phyloP scores from a whole-genome alignment of 495 filamentous ascomycete genomes.

The Extremus antarcticus region DNA sequence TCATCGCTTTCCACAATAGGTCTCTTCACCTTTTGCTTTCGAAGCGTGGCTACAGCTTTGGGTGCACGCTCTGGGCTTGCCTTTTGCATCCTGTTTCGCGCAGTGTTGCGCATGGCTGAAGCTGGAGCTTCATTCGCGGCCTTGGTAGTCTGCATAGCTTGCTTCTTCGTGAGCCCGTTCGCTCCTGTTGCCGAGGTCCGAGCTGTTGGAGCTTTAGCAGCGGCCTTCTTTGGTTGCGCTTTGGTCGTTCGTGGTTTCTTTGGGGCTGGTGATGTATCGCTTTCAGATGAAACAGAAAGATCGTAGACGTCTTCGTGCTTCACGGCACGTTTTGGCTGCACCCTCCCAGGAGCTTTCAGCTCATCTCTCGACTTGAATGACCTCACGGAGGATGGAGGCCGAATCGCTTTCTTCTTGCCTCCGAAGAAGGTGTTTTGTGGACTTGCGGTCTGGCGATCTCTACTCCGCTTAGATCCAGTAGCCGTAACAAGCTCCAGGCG shows the following conservation, averaged over 20 bases:
- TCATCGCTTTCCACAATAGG: neutral
- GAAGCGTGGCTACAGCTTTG: neutral
- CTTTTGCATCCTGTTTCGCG: neutral
- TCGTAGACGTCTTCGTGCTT: neutral
- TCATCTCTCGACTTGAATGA: neutral
- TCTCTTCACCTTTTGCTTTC: neutral
- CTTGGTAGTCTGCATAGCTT: neutral
- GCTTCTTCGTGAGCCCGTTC: no score
- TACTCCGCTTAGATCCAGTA: no score
- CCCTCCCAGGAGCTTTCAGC: neutral
- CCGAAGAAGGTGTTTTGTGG: no score
- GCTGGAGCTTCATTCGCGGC: neutral
- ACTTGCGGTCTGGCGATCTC: no score
- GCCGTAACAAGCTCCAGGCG: no score
- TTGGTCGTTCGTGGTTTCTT: neutral
- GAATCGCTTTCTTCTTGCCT: no score
- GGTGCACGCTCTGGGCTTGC: neutral
- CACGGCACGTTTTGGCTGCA: neutral
- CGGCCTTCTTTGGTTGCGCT: no score
- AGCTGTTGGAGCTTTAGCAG: no score
- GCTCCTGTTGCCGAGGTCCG: no score
- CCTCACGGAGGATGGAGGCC: neutral
- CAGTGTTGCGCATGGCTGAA: neutral
- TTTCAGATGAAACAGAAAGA: neutral
- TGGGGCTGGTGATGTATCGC: neutral